Base-by-base conservation (phyloP, 2,329 filamentous ascomycete species). In the Pseudovirgaria hyperparasitica region DNA sequence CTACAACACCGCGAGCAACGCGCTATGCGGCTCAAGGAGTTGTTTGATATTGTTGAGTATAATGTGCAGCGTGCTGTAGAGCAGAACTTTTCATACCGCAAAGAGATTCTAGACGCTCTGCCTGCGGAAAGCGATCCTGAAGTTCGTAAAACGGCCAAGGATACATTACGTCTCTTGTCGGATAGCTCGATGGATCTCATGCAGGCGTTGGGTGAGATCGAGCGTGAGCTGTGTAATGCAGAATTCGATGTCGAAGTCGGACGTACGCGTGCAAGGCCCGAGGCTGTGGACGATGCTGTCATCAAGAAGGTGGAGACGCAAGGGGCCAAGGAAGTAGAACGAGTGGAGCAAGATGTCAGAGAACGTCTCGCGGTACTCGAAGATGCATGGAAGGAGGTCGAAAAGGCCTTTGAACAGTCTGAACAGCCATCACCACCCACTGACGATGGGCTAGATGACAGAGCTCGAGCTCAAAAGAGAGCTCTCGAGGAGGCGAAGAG, bases 401-500 rank as follows among this genome's bases (percentile, higher is more conserved):
- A n/a, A n/a, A n/a, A n/a, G n/a, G n/a, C n/a, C n/a, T n/a, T n/a
- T n/a, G n/a, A n/a, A n/a, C n/a, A n/a, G n/a, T n/a, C n/a, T n/a
- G n/a, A n/a, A n/a, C n/a, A n/a, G n/a, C n/a, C n/a, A n/a, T n/a
- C n/a, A n/a, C n/a, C n/a, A n/a, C n/a, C n/a, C n/a, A n/a, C n/a
- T n/a, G n/a, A n/a, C n/a, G n/a, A n/a, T n/a, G n/a, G n/a, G n/a
- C n/a, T n/a, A n/a, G n/a, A n/a, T n/a, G n/a, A n/a, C n/a, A n/a
- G n/a, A n/a, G n/a, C n/a, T n/a, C n/a, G n/a, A n/a, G n/a, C n/a
- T n/a, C 41, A 68, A 26, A 58, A 56, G 23, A 58, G 49, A 35
- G 65, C 65, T 17, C 42, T 70, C 28, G 63, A 69, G 33, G 58
- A 62, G 30, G 66, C 66, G 6, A 70, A 69, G 50, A 58, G 52